Percentiles rank a stretch among this genome's conserved stretches.
These are phyloP conservation scores for Prunus mongolica DNA, from an alignment of 306 rosid genomes.

Conservation along the genomic window DNA sequence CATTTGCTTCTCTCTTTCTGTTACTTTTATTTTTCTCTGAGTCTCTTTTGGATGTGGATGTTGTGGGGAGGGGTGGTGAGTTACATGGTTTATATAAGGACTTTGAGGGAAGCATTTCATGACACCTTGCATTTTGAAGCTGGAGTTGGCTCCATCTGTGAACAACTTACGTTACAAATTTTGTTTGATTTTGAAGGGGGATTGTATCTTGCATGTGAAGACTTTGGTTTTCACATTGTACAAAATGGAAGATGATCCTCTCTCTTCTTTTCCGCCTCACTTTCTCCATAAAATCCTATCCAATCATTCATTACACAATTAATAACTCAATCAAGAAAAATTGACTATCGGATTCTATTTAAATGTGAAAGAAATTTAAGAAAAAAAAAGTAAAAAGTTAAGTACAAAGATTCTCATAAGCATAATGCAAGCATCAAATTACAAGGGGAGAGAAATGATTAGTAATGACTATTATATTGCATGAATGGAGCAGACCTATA, in stretches of 20 bases:
- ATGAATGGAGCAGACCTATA: no score
- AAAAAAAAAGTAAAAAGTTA: no score
- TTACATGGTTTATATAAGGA: background rate
- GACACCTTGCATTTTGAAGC: background rate
- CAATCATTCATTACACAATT: background rate
- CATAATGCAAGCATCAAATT: no score
- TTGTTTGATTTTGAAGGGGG: background rate
- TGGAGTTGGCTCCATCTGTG: background rate
- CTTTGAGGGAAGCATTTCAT: background rate
- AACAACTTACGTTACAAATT: background rate
- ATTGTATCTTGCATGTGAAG: background rate
- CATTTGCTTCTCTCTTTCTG: conserved; percentile 10
- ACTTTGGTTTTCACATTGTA: background rate
- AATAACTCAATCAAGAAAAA: background rate
- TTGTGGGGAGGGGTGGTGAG: background rate
- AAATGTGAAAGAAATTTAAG: background rate
- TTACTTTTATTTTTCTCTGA: background rate
- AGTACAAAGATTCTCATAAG: no score
- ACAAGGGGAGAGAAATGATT: no score
- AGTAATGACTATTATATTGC: no score
- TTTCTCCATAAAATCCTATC: background rate
- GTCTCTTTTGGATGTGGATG: background rate
- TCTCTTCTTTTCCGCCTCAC: no score
- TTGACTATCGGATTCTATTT: background rate
- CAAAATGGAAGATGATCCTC: background rate